A percentile compares a stretch with the other conserved stretches of the same genome.
Evolutionary conservation across 352 stramenopile genomes (phyloP).

Genomic region (Globisporangium solare): DNA sequence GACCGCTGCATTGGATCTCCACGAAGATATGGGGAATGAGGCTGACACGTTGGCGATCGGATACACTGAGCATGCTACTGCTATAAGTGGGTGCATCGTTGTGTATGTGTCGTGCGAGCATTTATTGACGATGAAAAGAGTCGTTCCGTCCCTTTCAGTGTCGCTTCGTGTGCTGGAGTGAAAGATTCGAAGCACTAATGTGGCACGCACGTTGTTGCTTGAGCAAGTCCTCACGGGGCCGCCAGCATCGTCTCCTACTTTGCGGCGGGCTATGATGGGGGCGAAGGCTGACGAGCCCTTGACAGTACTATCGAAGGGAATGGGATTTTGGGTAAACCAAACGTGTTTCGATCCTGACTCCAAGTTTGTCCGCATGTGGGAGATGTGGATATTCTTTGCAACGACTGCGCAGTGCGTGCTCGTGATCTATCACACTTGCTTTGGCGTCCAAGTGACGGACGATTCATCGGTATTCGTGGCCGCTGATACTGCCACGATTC

Average conservation of each 20-base stretch:
- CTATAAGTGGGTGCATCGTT: constrained; percentile 50
- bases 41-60: constrained; percentile 8
- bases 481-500: constrained; percentile 27
- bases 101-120: constrained; percentile 45
- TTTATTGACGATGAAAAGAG: constrained; percentile 27
- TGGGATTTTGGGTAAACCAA: background rate
- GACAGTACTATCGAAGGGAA: background rate
- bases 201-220: constrained; percentile 29
- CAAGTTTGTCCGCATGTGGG: constrained; percentile 40
- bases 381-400: constrained; percentile 34
- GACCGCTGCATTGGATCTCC: constrained; percentile 25
- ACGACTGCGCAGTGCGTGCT: constrained; percentile 36
- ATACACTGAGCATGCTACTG: constrained; percentile 36
- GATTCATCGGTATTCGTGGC: constrained; percentile 14
- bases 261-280: background rate
- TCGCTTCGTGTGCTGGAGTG: constrained; percentile 26
- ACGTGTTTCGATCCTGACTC: constrained; percentile 47
- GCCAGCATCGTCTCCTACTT: background rate
- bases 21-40: constrained; percentile 3
- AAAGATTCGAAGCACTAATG: constrained; percentile 21
- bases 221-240: constrained; percentile 13
- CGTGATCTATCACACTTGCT: constrained; percentile 49
- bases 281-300: background rate
- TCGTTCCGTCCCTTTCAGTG: constrained; percentile 26
- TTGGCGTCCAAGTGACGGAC: constrained; percentile 20